phyloP scores from a whole-genome alignment of 257 asterid species.

The Parsonsia alboflavescens region DNA sequence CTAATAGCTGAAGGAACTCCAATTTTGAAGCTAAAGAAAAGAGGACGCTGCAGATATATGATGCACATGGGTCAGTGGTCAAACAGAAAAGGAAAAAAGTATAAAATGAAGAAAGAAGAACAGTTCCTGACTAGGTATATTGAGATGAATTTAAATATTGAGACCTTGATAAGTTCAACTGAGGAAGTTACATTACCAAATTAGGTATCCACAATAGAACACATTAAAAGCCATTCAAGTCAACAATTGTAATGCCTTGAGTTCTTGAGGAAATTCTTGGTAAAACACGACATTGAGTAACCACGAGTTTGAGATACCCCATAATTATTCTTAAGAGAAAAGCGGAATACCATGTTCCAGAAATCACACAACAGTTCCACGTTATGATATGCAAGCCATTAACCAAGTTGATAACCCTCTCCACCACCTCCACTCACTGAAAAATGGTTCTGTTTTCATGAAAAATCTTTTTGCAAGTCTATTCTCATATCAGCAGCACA shows the following conservation, averaged over 20 bases:
- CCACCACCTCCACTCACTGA: too few relatives aligned
- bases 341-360: background rate
- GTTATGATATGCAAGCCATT: background rate
- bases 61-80: slow-evolving; percentile 8
- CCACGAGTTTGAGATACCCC: background rate
- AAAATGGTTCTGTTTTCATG: background rate
- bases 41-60: slow-evolving; percentile 69
- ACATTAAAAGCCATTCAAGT: background rate
- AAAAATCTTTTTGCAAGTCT: background rate
- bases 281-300: background rate
- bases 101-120: background rate
- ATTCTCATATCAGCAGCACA: background rate
- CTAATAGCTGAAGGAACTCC: slow-evolving; percentile 61
- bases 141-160: background rate
- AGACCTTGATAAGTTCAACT: background rate
- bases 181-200: background rate
- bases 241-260: background rate
- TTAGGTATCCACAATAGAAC: background rate
- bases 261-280: background rate
- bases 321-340: background rate
- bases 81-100: background rate
- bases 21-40: slow-evolving; percentile 88
- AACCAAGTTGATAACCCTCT: background rate
- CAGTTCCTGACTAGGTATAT: background rate
- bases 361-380: background rate